Conservation (phyloP, 257 asterid genomes). For the Sherardia arvensis region DNA sequence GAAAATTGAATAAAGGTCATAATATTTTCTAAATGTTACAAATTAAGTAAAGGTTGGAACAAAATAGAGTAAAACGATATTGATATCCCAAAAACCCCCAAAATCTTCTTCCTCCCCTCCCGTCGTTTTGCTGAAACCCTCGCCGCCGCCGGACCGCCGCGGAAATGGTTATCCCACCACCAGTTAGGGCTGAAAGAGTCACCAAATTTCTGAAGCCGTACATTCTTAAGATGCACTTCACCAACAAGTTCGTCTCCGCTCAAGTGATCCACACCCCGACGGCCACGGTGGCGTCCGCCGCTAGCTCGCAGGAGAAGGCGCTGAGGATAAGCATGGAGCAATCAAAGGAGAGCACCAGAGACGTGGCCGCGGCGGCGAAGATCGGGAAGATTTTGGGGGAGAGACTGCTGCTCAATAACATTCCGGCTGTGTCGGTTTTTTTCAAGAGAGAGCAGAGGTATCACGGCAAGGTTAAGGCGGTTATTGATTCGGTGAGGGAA, state of each 20-base stretch:
- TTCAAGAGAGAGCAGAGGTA: slow-evolving; percentile 68
- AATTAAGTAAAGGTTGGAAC: too few species aligned
- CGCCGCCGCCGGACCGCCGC: slow-evolving; percentile 12
- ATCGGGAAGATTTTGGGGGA: slow-evolving; percentile 81
- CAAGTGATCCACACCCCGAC: slow-evolving; percentile 91
- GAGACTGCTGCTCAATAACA: slow-evolving; percentile 42
- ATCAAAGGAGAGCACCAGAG: slow-evolving; percentile 55
- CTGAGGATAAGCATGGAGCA: slow-evolving; percentile 54
- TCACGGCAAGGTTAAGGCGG: slow-evolving; percentile 88
- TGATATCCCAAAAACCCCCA: too few species aligned
- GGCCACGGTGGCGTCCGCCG: slow-evolving; percentile 86
- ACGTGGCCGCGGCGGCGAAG: slow-evolving; percentile 90
- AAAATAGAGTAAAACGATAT: too few species aligned
- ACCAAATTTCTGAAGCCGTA: slow-evolving; percentile 74
- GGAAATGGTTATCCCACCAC: slow-evolving; percentile 82
- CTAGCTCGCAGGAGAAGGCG: slow-evolving; percentile 86
- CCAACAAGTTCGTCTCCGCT: slow-evolving; percentile 66
- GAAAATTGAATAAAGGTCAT: too few species aligned
- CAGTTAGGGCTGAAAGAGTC: slow-evolving; percentile 52
- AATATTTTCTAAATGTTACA: too few species aligned
- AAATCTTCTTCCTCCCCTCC: too few species aligned
- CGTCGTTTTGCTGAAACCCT: too few species aligned
- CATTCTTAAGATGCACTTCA: slow-evolving; percentile 72
- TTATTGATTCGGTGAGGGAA: slow-evolving; percentile 57
- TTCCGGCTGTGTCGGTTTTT: slow-evolving; percentile 69